phyloP scores from a whole-genome alignment of 1,139 yeast species.

The Suhomyces bribrorum region DNA sequence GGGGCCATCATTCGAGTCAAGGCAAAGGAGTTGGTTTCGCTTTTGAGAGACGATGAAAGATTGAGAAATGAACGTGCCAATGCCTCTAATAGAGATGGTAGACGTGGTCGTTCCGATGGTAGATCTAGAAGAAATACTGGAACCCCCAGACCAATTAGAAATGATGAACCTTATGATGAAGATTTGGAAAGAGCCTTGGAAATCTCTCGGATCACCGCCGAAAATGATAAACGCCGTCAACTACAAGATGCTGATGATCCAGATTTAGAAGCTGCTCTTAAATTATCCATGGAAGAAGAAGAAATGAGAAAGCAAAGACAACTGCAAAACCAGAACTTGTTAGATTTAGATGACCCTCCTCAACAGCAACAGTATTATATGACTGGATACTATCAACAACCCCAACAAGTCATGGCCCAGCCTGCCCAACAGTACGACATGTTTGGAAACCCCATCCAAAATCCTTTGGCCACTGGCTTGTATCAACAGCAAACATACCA shows the following conservation, averaged over 20 bases:
- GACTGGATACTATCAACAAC: constrained; percentile 38
- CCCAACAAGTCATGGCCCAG: constrained; percentile 18
- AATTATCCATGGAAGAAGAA: constrained; percentile 85
- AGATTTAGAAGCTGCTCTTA: constrained; percentile 77
- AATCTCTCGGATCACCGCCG: constrained; percentile 80
- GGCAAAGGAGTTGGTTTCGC: constrained; percentile 83
- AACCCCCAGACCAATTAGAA: constrained; percentile 15
- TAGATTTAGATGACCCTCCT: constrained; percentile 52
- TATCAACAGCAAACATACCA: constrained; percentile 24
- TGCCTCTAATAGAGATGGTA: constrained; percentile 20
- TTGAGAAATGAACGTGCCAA: constrained; percentile 71
- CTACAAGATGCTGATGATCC: constrained; percentile 57
- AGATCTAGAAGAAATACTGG: constrained; percentile 23
- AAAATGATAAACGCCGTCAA: constrained; percentile 55
- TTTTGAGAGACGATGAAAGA: constrained; percentile 82
- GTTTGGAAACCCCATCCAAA: constrained; percentile 76
- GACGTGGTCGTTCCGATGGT: constrained; percentile 21
- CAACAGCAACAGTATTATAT: constrained; percentile 33
- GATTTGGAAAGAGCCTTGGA: constrained; percentile 84
- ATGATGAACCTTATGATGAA: constrained; percentile 63
- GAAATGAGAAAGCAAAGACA: constrained; percentile 62
- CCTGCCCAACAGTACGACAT: constrained; percentile 54
- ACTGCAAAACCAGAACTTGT: constrained; percentile 50
- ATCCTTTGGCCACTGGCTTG: constrained; percentile 55
- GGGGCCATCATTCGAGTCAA: constrained; percentile 89